A percentile compares a stretch with the other conserved stretches of the same genome.
phyloP scores from a whole-genome alignment of 208 protist genomes.

The Acanthamoeba lenticulata region DNA sequence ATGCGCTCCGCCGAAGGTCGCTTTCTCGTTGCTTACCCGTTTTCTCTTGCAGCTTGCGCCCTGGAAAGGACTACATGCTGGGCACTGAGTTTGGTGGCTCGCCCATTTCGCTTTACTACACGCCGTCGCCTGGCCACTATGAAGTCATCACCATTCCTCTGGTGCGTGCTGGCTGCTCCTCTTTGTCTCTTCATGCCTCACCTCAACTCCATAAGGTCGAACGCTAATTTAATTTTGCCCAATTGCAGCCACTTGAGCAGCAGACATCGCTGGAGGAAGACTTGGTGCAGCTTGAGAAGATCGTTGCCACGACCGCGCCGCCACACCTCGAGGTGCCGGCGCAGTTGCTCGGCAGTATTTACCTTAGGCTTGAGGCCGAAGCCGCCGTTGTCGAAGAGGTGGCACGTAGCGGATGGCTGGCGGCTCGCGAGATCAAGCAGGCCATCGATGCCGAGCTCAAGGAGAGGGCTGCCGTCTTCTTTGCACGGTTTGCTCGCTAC shows the following conservation, averaged over 20 bases:
- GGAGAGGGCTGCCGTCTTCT: neutral
- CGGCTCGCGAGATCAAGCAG: constrained; percentile 59
- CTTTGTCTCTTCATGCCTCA: no score
- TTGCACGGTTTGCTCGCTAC: neutral
- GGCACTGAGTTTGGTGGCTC: neutral
- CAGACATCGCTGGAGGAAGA: constrained; percentile 9
- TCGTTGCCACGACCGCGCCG: neutral
- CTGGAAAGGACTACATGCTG: neutral
- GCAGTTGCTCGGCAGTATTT: neutral
- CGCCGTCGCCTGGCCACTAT: constrained; percentile 53
- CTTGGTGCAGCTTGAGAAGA: neutral
- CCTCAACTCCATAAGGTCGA: no score
- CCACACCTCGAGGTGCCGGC: neutral
- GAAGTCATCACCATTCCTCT: constrained; percentile 22
- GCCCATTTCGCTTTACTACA: constrained; percentile 49
- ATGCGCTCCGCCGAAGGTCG: neutral
- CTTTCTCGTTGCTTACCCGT: neutral
- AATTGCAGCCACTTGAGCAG: neutral
- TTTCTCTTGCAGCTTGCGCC: neutral
- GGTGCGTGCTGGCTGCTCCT: neutral
- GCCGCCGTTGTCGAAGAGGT: neutral
- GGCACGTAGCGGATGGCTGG: neutral
- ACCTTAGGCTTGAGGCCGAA: constrained; percentile 8
- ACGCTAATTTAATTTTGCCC: neutral
- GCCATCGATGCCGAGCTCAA: constrained; percentile 35